Conservation (phyloP, 805 yeast genomes). For the Saturnispora ahearnii region DNA sequence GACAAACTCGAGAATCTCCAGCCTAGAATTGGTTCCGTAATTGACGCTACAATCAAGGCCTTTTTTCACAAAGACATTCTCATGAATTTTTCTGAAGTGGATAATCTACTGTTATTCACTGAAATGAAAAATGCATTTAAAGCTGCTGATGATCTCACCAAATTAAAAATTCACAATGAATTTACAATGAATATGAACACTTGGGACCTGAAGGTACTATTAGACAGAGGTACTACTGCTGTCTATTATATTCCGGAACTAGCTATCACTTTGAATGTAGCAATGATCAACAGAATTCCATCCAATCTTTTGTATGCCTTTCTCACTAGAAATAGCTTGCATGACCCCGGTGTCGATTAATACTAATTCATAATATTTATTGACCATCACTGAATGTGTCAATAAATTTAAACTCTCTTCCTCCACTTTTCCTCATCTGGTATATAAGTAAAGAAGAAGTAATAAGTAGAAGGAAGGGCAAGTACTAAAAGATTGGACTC, state of each 20-base stretch:
- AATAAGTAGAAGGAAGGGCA: not conserved
- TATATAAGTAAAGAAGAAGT: not conserved
- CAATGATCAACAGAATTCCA: too few species aligned
- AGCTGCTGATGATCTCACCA: not conserved
- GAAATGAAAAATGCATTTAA: not conserved
- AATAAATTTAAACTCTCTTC: not conserved
- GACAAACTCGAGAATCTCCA: not conserved
- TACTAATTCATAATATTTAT: too few species aligned
- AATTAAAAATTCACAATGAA: not conserved
- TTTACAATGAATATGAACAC: not conserved
- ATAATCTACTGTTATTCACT: too few species aligned
- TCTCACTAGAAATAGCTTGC: too few species aligned
- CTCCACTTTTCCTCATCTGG: not conserved
- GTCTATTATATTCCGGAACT: not conserved
- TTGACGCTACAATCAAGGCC: not conserved
- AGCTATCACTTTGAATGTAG: not conserved
- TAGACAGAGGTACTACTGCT: not conserved
- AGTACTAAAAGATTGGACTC: not conserved
- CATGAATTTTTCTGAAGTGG: not conserved
- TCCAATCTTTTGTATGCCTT: too few species aligned
- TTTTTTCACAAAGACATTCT: too few species aligned
- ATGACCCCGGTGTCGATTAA: too few species aligned
- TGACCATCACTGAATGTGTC: too few species aligned
- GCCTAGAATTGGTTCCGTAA: not conserved
- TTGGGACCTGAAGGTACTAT: not conserved